Percentiles rank a stretch among this genome's conserved stretches.
phyloP scores from a whole-genome alignment of 148 eudicot species.

The Arbutus unedo region DNA sequence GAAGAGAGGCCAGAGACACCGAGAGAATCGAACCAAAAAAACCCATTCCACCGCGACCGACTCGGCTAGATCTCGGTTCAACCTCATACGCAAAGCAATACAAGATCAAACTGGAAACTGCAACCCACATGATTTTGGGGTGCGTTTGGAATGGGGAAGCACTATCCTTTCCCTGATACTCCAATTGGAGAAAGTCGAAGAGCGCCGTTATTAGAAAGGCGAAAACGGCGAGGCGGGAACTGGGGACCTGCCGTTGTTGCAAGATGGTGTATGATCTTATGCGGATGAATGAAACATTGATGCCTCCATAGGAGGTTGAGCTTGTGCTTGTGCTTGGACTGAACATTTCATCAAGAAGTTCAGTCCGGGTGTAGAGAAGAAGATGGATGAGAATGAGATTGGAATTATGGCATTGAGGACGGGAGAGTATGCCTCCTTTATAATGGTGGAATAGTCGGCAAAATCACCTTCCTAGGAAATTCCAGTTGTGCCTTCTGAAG shows the following conservation, averaged over 20 bases:
- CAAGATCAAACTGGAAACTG: background rate
- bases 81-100: background rate
- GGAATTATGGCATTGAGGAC: no score
- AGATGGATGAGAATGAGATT: no score
- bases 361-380: no score
- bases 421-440: no score
- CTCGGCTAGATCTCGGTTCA: background rate
- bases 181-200: background rate
- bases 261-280: background rate
- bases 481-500: no score
- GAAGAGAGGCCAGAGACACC: background rate
- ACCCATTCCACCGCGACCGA: background rate
- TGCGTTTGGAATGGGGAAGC: background rate
- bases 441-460: no score
- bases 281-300: background rate
- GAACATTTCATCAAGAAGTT: no score
- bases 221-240: background rate
- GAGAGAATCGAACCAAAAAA: background rate
- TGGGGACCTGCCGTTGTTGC: background rate
- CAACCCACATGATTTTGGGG: conserved; percentile 1
- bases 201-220: background rate
- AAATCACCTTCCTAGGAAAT: no score
- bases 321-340: no score
- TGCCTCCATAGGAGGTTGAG: background rate
- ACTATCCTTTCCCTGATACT: background rate